Evolutionary conservation across 352 stramenopile genomes (phyloP), one percentile per base, ranked within the genome.

Genomic region (Stramenopiles sp.): DNA sequence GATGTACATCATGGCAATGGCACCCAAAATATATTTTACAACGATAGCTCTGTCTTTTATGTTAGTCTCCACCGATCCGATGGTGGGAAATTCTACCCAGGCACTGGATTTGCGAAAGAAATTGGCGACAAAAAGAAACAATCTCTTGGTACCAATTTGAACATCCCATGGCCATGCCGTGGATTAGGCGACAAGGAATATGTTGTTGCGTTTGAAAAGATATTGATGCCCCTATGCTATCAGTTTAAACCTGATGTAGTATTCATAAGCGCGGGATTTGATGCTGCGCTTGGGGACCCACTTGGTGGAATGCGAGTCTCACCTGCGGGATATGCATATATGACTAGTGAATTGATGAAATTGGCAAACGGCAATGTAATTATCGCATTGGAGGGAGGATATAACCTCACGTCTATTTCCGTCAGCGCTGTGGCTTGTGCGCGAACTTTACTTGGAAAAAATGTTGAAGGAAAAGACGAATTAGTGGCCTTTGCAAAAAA

Each of bases 191-290:
- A 91, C 75, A 80, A 84, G 8, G 88, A 91, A 78, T 96, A 95
- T 80, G 82, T 87, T 22, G 84, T 82, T 1, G 88, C 88, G n/a
- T 94, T 89, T 80, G 81, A 88, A 83, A 22, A 75, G 33, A 80
- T 92, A 39, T 88, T 98, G 8, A 86, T 95, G 75, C 93, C 93
- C 0, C 87, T 87, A 30, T 91, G 97, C 80, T 88, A 91, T 39
- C 84, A 86, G 44, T 98, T 97, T 84, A 84, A 87, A 30, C 94
- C 95, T 31, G 92, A 98, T 83, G 85, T 98, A 7, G 92, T 98
- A 44, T 90, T 98, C 76, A 86, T 98, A 75, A 96, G 90, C 29
- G 93, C 94, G 39, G 95, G 95, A 7, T 98, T 98, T 85, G 95
- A 98, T 86, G 94, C 92, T 0, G 93, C 97, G 82, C 86, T 90